Conservation (phyloP, 2,329 filamentous ascomycete genomes). For the Tolypocladium nubicola region DNA sequence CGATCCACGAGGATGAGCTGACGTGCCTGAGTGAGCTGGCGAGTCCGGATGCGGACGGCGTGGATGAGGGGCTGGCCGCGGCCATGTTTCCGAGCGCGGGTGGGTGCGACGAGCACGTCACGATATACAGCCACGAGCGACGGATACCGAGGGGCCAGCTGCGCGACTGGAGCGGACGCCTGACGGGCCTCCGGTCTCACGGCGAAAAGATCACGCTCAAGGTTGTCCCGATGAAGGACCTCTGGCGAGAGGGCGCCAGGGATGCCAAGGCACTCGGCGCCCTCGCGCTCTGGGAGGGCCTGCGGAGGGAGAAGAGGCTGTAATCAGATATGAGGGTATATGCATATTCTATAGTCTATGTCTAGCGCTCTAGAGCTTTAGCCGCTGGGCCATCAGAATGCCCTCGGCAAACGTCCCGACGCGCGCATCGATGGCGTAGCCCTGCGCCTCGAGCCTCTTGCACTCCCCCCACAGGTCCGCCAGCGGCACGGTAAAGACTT, state of each 20-base stretch:
- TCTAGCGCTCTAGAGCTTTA: slow-evolving; percentile 25
- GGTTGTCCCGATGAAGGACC: slow-evolving; percentile 42
- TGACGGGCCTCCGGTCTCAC: slow-evolving; percentile 46
- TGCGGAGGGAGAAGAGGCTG: slow-evolving; percentile 36
- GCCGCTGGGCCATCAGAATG: slow-evolving; percentile 57
- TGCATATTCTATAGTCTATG: not conserved
- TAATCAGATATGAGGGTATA: slow-evolving; percentile 6
- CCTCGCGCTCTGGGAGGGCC: slow-evolving; percentile 46
- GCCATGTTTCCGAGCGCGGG: slow-evolving; percentile 49
- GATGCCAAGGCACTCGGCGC: slow-evolving; percentile 52
- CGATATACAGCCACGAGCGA: slow-evolving; percentile 46
- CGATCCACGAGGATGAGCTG: slow-evolving; percentile 36
- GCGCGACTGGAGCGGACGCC: slow-evolving; percentile 42
- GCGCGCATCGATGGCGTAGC: slow-evolving; percentile 69
- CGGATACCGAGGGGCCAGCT: slow-evolving; percentile 38
- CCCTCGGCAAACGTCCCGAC: slow-evolving; percentile 72
- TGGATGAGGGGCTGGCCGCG: slow-evolving; percentile 25
- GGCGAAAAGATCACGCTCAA: slow-evolving; percentile 54
- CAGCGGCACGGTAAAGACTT: slow-evolving; percentile 62
- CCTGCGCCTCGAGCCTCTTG: slow-evolving; percentile 55
- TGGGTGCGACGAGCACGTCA: slow-evolving; percentile 50
- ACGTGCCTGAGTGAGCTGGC: slow-evolving; percentile 42
- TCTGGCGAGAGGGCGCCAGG: slow-evolving; percentile 46
- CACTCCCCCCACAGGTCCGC: slow-evolving; percentile 54
- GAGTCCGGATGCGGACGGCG: slow-evolving; percentile 13